Conservation (phyloP, 1,284 basidiomycete species). For the Cutaneotrichosporon cavernicola region DNA sequence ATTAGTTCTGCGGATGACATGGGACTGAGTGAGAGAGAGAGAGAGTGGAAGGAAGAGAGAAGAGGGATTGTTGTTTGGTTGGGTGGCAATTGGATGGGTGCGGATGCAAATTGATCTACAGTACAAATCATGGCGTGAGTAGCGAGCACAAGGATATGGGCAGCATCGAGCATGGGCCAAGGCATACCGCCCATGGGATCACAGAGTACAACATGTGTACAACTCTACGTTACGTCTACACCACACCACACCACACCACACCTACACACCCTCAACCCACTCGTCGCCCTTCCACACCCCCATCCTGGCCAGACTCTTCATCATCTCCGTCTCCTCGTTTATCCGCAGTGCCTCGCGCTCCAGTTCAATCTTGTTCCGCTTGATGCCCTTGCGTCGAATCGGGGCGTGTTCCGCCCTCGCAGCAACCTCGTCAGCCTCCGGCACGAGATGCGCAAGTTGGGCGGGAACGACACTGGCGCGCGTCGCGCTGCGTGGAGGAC, state of each 20-base stretch:
- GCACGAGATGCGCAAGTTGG: constrained; percentile 25
- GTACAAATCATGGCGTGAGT: too few species aligned
- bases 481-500: constrained; percentile 22
- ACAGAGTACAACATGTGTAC: not conserved
- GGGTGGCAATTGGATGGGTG: constrained; percentile 10
- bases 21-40: constrained; percentile 7
- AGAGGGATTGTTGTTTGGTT: constrained; percentile 6
- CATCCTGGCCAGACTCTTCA: constrained; percentile 27
- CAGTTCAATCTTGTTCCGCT: constrained; percentile 29
- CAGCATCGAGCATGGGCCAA: too few species aligned
- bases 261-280: constrained; percentile 9
- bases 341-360: constrained; percentile 28
- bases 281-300: constrained; percentile 22
- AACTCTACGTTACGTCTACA: not conserved
- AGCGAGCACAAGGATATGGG: too few species aligned
- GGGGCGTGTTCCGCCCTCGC: constrained; percentile 23
- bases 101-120: not conserved
- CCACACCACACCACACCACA: too few species aligned
- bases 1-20: constrained; percentile 44
- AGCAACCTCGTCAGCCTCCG: constrained; percentile 18
- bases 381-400: constrained; percentile 31
- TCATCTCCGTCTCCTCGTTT: constrained; percentile 30
- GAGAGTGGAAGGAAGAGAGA: not conserved
- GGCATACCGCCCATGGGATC: too few species aligned
- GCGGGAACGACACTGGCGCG: constrained; percentile 24